Conservation (phyloP, 2,329 filamentous ascomycete genomes). For the Metarhizium rileyi region DNA sequence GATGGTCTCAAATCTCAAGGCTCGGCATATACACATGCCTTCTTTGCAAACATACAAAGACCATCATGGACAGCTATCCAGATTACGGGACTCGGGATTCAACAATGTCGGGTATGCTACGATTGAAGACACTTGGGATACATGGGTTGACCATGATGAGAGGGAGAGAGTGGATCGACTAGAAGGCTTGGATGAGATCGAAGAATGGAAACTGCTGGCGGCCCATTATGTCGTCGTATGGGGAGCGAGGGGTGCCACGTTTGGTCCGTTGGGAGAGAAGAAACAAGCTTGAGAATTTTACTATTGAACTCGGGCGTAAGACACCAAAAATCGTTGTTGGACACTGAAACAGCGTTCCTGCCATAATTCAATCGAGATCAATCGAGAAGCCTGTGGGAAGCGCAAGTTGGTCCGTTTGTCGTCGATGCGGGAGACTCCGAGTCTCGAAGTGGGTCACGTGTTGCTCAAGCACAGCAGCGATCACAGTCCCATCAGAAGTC, state of each 20-base stretch:
- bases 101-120: slow-evolving; percentile 30
- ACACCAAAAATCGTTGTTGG: no score
- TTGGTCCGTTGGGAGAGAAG: slow-evolving; percentile 1
- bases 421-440: no score
- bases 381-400: no score
- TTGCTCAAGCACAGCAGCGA: no score
- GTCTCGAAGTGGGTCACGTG: slow-evolving; percentile 5
- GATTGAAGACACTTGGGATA: slow-evolving; percentile 57
- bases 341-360: no score
- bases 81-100: slow-evolving; percentile 61
- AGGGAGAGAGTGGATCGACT: slow-evolving; percentile 69
- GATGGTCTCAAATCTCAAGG: slow-evolving; percentile 84
- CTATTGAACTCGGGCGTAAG: no score
- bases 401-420: no score
- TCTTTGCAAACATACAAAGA: slow-evolving; percentile 67
- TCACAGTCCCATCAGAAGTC: background rate
- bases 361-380: no score
- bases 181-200: slow-evolving; percentile 88
- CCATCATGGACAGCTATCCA: slow-evolving; percentile 54
- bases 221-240: slow-evolving; percentile 85
- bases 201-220: slow-evolving; percentile 84
- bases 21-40: slow-evolving; percentile 73
- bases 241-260: slow-evolving; percentile 55
- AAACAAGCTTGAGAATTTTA: background rate
- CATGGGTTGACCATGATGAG: slow-evolving; percentile 62